Evolutionary conservation across 257 asterid genomes (phyloP), one percentile per base, ranked within the genome.

Genomic region (Ligustrum vulgare): DNA sequence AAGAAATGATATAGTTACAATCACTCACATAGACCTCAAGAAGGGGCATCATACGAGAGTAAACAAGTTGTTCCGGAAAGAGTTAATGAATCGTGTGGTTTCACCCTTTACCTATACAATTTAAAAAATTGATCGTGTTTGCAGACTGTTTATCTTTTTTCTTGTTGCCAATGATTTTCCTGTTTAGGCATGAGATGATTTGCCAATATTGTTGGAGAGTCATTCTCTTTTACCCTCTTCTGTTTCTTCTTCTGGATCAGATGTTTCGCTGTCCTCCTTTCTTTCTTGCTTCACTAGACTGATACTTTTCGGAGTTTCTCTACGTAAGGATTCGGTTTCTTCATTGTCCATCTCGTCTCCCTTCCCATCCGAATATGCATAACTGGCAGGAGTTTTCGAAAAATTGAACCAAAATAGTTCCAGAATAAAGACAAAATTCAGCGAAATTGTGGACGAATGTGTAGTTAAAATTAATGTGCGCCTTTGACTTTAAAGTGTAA

Each of bases 331-430:
- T 83, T 92, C 93, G 16, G 82, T 72, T 88, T 94, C 99, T 86
- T 91, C 97, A 18, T 89, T 93, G 28, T 92, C 96, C 12, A 82
- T 69, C 37, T 83, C 90, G 13, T 85, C 97, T n/a, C 86, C 97
- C 86, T 86, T 89, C 39, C 67, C 86, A 65, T 91, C 98, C 75
- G 89, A 86, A 85, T 94, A 92, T 35, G 98, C 99, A 16, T 94
- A 94, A 69, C 99, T 94, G 89, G 76, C 43, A 79, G 33, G 82
- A 47, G 60, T 73, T 10, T 43, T 70, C 66, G 8, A 45, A 49
- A 23, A 63, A 67, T 49, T 63, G 62, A 75, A 43, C 39, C 31
- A 65, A 75, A 51, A 70, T 51, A 70, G 20, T 72, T 65, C 51
- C 37, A 34, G 25, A 45, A 60, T 51, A 16, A 60, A 49, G 66